Percentiles rank a stretch among this genome's conserved stretches.
These are phyloP conservation scores for Fusarium pseudocircinatum DNA, from an alignment of 2,329 filamentous ascomycete species.

Conservation along the genomic window DNA sequence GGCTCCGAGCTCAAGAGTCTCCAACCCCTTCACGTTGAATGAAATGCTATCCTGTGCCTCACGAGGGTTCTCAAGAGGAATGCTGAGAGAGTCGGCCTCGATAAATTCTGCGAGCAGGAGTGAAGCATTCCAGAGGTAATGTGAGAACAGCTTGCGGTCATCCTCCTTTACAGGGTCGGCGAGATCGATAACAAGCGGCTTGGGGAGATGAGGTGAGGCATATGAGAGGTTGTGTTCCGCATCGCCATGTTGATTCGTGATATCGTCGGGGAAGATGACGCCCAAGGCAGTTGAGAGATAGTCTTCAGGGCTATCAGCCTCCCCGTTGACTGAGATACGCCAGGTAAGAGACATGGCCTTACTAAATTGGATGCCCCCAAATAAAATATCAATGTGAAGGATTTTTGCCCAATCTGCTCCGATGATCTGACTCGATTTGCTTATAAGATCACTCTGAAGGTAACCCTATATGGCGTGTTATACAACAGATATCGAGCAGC, in stretches of 20 bases:
- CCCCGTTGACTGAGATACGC: slow-evolving; percentile 44
- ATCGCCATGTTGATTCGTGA: slow-evolving; percentile 73
- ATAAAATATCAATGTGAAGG: background rate
- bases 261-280: slow-evolving; percentile 74
- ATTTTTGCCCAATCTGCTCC: background rate
- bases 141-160: slow-evolving; percentile 71
- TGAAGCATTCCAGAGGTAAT: slow-evolving; percentile 78
- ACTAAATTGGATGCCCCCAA: background rate
- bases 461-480: background rate
- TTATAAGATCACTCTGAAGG: background rate
- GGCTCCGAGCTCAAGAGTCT: slow-evolving; percentile 72
- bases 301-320: slow-evolving; percentile 60
- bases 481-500: background rate
- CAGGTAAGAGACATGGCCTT: slow-evolving; percentile 56
- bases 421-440: background rate
- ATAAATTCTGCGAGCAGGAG: slow-evolving; percentile 65
- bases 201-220: slow-evolving; percentile 60
- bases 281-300: slow-evolving; percentile 67
- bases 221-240: slow-evolving; percentile 68
- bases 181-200: slow-evolving; percentile 56
- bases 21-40: slow-evolving; percentile 62
- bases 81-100: slow-evolving; percentile 57
- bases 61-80: slow-evolving; percentile 24
- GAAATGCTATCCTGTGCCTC: slow-evolving; percentile 9
- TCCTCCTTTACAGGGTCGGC: slow-evolving; percentile 61